Evolutionary conservation across 1,139 yeast genomes (phyloP).

Genomic region (Hemisphaericaspora subhashii): DNA sequence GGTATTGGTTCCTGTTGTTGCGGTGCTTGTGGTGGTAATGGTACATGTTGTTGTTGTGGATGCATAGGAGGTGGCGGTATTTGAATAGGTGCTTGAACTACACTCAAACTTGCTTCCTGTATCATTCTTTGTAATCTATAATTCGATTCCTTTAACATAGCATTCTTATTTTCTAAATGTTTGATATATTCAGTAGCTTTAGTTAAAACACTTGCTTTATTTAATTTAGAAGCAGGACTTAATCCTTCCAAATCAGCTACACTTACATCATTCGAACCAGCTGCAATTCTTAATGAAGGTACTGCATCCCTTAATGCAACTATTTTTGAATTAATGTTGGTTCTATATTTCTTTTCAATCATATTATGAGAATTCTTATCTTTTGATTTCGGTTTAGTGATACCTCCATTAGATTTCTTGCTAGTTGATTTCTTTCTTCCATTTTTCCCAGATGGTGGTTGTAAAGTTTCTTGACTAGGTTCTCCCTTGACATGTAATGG

Average conservation of each 20-base stretch:
- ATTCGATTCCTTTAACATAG: conserved; percentile 54
- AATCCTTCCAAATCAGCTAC: conserved; percentile 73
- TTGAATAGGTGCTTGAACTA: conserved; percentile 10
- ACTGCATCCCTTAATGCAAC: conserved; percentile 72
- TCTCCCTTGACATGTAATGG: conserved; percentile 13
- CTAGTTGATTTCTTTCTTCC: conserved; percentile 2
- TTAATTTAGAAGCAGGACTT: conserved; percentile 82
- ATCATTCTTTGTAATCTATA: conserved; percentile 44
- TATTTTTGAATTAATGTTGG: conserved; percentile 74
- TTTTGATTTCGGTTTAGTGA: conserved; percentile 41
- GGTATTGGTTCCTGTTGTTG: conserved; percentile 10
- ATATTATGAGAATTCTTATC: conserved; percentile 75
- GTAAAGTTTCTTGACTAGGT: not conserved
- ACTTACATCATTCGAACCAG: conserved; percentile 39
- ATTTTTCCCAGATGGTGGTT: conserved; percentile 5
- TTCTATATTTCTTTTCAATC: conserved; percentile 77
- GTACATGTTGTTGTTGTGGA: conserved; percentile 9
- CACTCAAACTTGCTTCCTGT: conserved; percentile 26
- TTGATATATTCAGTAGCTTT: conserved; percentile 90
- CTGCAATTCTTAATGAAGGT: conserved; percentile 57
- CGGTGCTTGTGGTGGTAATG: conserved; percentile 23
- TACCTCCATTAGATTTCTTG: conserved; percentile 17
- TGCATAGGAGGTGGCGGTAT: not conserved
- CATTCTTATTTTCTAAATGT: conserved; percentile 75
- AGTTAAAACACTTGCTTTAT: conserved; percentile 84